Evolutionary conservation across 1,139 yeast genomes (phyloP).

Genomic region (Meyerozyma sp.): DNA sequence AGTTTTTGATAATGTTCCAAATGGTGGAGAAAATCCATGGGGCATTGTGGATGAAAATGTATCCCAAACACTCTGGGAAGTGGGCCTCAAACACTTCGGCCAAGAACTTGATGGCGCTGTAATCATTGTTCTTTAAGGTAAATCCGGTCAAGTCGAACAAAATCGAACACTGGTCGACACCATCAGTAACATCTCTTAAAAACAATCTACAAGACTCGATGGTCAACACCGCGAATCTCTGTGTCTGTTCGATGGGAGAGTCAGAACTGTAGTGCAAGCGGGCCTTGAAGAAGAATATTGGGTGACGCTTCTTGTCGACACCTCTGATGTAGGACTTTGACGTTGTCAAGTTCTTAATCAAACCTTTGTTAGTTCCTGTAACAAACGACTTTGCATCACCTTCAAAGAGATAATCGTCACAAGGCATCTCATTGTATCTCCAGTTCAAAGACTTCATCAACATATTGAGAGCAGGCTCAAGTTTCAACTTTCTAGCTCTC

Average conservation of each 20-base stretch:
- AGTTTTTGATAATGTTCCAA: conserved; percentile 41
- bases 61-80: conserved; percentile 43
- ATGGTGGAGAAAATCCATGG: conserved; percentile 48
- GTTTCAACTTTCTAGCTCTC: conserved; percentile 40
- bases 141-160: conserved; percentile 45
- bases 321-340: conserved; percentile 39
- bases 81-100: conserved; percentile 44
- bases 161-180: conserved; percentile 34
- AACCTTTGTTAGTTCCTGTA: conserved; percentile 27
- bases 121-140: conserved; percentile 42
- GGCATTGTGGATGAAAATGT: conserved; percentile 37
- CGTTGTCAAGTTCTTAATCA: conserved; percentile 31
- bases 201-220: conserved; percentile 39
- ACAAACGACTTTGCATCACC: conserved; percentile 37
- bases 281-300: conserved; percentile 37
- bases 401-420: conserved; percentile 29
- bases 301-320: conserved; percentile 31
- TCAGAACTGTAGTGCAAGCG: conserved; percentile 38
- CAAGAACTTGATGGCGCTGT: conserved; percentile 38
- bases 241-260: conserved; percentile 32
- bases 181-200: conserved; percentile 29
- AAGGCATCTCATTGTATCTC: conserved; percentile 27
- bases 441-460: conserved; percentile 32
- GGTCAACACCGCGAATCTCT: conserved; percentile 32
- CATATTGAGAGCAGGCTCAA: conserved; percentile 31